Percentiles rank a stretch among this genome's conserved stretches.
phyloP scores from a whole-genome alignment of 192 early-diverging fungal species.

The Obelidium mucronatum region DNA sequence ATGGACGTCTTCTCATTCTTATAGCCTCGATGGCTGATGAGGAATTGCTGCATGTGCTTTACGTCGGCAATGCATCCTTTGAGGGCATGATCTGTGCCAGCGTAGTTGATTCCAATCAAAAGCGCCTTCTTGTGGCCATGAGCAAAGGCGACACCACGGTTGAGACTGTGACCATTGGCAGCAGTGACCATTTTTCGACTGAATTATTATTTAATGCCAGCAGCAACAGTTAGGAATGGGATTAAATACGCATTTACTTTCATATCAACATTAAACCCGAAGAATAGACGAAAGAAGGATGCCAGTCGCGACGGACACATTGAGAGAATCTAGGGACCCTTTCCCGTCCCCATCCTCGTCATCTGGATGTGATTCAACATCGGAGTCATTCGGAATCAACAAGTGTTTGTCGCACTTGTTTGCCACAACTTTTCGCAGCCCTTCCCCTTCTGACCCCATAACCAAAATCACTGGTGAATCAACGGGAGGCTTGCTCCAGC shows the following conservation, averaged over 20 bases:
- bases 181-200: neutral
- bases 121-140: slow-evolving; percentile 53
- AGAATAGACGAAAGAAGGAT: slow-evolving; percentile 43
- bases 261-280: neutral
- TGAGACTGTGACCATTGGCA: neutral
- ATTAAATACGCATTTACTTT: too few relatives aligned
- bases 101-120: slow-evolving; percentile 67
- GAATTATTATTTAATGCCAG: neutral
- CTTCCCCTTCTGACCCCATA: slow-evolving; percentile 73
- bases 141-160: slow-evolving; percentile 6
- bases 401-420: slow-evolving; percentile 65
- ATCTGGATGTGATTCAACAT: neutral
- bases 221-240: too few relatives aligned
- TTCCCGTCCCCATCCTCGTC: slow-evolving; percentile 36
- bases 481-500: slow-evolving; percentile 43
- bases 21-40: slow-evolving; percentile 23
- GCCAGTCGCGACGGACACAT: slow-evolving; percentile 50
- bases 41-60: slow-evolving; percentile 48
- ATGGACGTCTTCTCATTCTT: slow-evolving; percentile 4
- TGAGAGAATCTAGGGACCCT: slow-evolving; percentile 53
- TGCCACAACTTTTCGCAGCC: slow-evolving; percentile 63
- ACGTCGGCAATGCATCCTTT: slow-evolving; percentile 63
- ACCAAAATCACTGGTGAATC: slow-evolving; percentile 61
- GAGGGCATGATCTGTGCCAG: slow-evolving; percentile 53
- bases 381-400: slow-evolving; percentile 50